Evolutionary conservation across 768 basidiomycete species (phyloP), one percentile per base, ranked within the genome.

Genomic region (Boletales sp.): DNA sequence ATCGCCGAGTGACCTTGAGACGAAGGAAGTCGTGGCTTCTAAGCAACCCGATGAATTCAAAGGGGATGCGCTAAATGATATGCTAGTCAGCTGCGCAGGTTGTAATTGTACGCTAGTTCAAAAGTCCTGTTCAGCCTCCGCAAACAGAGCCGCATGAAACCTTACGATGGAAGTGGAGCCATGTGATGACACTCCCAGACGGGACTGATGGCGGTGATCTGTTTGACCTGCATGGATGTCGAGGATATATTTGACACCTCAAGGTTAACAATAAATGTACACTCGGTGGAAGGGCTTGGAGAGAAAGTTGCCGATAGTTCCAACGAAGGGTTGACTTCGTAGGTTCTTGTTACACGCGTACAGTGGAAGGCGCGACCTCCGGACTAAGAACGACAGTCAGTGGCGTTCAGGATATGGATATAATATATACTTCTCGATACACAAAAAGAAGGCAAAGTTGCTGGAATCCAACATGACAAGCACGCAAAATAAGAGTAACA

Each of bases 161-260:
- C 86, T 64, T 57, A 86, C 84, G 70, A 60, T 17, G 63, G 54
- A 14, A 62, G 54, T 10, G 70, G 64, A 2, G 66, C 55, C n/a
- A 78, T 46, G 8, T 76, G 59, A 2, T 65, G 63, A 53, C 80
- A 83, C 37, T 66, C 64, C 92, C 92, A 94, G 6, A 72, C 70
- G 1, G 88, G 80, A 57, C 90, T 91, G 44, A 90, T 54, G 25
- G 80, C 74, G 4, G 76, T 78, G 8, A 93, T 57, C 56, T 88
- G 83, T 4, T 72, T 73, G 15, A 94, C 55, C 14, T 65, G 58
- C 31, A 88, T 59, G 14, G 72, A 59, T 19, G 62, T 62, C 5
- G 70, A 70, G 17, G 69, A 61, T 1, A 74, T 49, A 60, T 87
- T 88, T 44, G 75, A 75, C 8, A 89, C 57, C 54, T 83, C 79